phyloP scores from a whole-genome alignment of 768 basidiomycete genomes.

The Suillus clintonianus region DNA sequence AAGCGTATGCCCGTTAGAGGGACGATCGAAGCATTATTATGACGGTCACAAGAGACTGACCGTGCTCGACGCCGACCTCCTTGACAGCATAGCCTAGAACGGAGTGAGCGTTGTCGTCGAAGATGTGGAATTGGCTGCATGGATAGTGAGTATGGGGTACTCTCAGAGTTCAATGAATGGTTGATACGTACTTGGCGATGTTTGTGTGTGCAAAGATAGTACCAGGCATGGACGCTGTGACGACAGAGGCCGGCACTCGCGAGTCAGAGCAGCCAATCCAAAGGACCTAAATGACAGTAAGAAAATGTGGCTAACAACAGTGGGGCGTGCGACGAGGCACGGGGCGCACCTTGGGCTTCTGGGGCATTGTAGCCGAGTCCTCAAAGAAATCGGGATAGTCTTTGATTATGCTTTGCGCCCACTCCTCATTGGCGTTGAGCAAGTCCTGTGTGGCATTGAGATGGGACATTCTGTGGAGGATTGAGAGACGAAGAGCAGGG shows the following conservation, averaged over 20 bases:
- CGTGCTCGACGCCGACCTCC: conserved; percentile 72
- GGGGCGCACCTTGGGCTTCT: conserved; percentile 59
- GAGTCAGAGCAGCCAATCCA: conserved; percentile 90
- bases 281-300: conserved; percentile 48
- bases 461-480: neutral
- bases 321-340: neutral
- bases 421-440: conserved; percentile 59
- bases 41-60: conserved; percentile 47
- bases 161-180: neutral
- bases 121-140: conserved; percentile 66
- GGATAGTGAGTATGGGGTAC: neutral
- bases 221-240: conserved; percentile 74
- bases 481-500: neutral
- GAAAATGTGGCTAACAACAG: neutral
- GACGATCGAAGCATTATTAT: conserved; percentile 32
- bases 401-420: conserved; percentile 61
- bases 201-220: conserved; percentile 88
- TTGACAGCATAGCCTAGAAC: conserved; percentile 75
- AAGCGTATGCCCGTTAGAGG: conserved; percentile 3
- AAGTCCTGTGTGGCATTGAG: conserved; percentile 15
- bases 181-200: conserved; percentile 72
- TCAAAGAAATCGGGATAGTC: conserved; percentile 66
- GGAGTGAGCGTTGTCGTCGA: conserved; percentile 71
- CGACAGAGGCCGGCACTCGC: conserved; percentile 79
- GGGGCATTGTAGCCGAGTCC: conserved; percentile 54